A percentile compares a stretch with the other conserved stretches of the same genome.
phyloP scores from a whole-genome alignment of 805 yeast species.

The Kazachstania psychrophila region DNA sequence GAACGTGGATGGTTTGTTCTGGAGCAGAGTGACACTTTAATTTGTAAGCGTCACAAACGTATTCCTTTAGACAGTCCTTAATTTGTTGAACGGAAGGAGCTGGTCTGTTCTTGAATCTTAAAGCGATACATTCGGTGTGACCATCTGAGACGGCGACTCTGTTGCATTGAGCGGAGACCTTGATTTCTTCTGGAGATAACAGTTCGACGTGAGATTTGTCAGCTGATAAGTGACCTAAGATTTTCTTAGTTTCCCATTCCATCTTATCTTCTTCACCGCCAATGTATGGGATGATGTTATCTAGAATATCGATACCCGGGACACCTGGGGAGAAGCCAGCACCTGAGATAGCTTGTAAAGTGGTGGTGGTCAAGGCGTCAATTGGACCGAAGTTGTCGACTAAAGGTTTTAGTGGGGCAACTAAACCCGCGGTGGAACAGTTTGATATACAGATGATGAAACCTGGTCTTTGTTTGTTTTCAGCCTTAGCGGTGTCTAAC shows the following conservation, averaged over 20 bases:
- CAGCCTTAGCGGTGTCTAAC: constrained; percentile 43
- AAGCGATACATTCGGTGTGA: constrained; percentile 89
- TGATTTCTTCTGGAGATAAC: constrained; percentile 59
- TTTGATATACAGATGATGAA: constrained; percentile 91
- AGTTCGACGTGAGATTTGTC: constrained; percentile 48
- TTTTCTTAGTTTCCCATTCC: constrained; percentile 97
- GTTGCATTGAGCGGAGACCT: constrained; percentile 92
- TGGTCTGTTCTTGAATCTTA: constrained; percentile 71
- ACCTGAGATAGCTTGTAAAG: constrained; percentile 95
- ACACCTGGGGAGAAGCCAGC: constrained; percentile 98
- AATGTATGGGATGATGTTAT: constrained; percentile 89
- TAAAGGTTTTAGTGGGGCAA: constrained; percentile 93
- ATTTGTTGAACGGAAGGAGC: constrained; percentile 80
- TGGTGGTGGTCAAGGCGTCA: constrained; percentile 76
- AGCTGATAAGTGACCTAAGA: constrained; percentile 55
- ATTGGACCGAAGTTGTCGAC: constrained; percentile 86
- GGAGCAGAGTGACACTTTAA: constrained; percentile 91
- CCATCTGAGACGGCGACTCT: constrained; percentile 97
- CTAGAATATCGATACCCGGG: constrained; percentile 87
- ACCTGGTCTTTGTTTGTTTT: constrained; percentile 58
- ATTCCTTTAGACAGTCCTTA: constrained; percentile 58
- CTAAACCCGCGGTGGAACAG: constrained; percentile 97
- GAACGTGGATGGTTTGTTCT: constrained; percentile 78
- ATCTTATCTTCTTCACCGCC: constrained; percentile 97
- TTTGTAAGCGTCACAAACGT: constrained; percentile 71